Evolutionary conservation across 2,329 filamentous ascomycete genomes (phyloP).

Genomic region (Microascus cirrosus): DNA sequence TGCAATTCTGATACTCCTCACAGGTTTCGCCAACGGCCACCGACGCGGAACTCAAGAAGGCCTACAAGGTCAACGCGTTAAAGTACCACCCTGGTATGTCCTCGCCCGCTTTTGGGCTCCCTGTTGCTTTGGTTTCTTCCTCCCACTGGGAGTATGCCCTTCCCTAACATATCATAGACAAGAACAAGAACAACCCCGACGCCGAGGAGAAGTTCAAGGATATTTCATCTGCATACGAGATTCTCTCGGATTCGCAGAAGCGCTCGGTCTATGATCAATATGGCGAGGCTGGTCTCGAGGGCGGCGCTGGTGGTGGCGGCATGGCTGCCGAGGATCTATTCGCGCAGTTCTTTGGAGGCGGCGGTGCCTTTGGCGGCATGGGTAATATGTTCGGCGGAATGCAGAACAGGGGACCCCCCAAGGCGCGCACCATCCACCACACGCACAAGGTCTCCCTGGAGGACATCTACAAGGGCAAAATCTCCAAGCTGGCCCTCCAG

Average conservation of each 20-base stretch:
- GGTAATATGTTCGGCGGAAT: slow-evolving; percentile 73
- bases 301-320: slow-evolving; percentile 65
- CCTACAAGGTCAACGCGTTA: slow-evolving; percentile 72
- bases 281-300: slow-evolving; percentile 92
- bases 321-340: slow-evolving; percentile 97
- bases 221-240: slow-evolving; percentile 88
- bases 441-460: slow-evolving; percentile 97
- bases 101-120: neutral
- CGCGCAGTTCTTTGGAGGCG: slow-evolving; percentile 87
- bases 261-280: slow-evolving; percentile 90
- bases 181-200: slow-evolving; percentile 87
- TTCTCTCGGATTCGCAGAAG: slow-evolving; percentile 86
- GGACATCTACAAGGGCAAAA: slow-evolving; percentile 95
- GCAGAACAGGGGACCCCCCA: slow-evolving; percentile 66
- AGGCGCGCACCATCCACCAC: slow-evolving; percentile 95
- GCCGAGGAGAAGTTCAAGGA: slow-evolving; percentile 99
- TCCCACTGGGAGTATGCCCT: too few relatives aligned
- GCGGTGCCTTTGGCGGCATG: slow-evolving; percentile 39
- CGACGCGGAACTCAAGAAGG: slow-evolving; percentile 82
- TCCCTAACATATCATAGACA: slow-evolving; percentile 50
- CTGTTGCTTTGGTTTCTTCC: neutral
- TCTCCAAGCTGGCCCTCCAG: slow-evolving; percentile 93
- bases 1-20: slow-evolving; percentile 2
- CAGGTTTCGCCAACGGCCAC: slow-evolving; percentile 70
- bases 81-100: slow-evolving; percentile 73